Conservation (phyloP, 345 rosid species). For the Pistacia integerrima region DNA sequence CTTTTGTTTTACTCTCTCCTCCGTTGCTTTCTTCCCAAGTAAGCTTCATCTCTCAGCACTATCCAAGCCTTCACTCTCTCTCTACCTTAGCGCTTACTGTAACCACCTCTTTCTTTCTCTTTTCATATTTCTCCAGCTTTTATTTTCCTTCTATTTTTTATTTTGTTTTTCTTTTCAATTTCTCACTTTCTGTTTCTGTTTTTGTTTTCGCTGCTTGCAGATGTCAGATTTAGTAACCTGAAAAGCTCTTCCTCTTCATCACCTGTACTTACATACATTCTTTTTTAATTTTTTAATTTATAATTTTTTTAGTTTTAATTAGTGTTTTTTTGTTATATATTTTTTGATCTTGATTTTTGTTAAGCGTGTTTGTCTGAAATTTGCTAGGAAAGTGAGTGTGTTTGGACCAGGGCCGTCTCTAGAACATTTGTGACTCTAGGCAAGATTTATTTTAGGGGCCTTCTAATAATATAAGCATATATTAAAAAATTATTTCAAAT, state of each 20-base stretch:
- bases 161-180: neutral
- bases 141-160: neutral
- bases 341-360: neutral
- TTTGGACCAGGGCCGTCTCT: no score
- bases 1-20: neutral
- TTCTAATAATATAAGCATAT: no score
- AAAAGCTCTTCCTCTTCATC: neutral
- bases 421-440: no score
- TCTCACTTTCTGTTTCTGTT: neutral
- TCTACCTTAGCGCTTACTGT: constrained; percentile 17
- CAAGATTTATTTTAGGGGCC: no score
- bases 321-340: neutral
- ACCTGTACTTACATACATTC: neutral
- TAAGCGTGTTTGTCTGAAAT: neutral
- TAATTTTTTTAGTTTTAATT: neutral
- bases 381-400: constrained; percentile 16
- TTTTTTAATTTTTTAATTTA: neutral
- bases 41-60: constrained; percentile 38
- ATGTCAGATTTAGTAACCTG: constrained; percentile 16
- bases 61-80: neutral
- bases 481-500: no score
- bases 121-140: neutral
- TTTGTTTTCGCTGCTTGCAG: constrained; percentile 1
- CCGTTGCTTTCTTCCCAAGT: constrained; percentile 49
- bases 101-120: neutral